Conservation (phyloP, 2,329 filamentous ascomycete genomes). For the Exserohilum rostratum region DNA sequence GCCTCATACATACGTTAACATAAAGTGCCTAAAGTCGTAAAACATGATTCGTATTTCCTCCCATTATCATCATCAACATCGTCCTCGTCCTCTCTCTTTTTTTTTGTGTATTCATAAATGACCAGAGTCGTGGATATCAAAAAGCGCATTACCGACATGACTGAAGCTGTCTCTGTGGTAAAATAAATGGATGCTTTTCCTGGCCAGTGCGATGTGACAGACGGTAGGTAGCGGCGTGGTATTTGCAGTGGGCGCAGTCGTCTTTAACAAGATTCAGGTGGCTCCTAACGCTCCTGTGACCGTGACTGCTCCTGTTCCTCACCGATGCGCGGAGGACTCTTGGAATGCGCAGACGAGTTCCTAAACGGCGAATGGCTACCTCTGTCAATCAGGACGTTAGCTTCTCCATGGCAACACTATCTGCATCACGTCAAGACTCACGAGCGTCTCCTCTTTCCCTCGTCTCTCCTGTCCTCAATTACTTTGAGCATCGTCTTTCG, state of each 20-base stretch:
- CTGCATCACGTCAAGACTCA: slow-evolving; percentile 56
- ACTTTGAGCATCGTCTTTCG: slow-evolving; percentile 91
- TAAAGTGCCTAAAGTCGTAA: slow-evolving; percentile 9
- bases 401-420: not conserved
- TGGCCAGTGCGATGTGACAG: not conserved
- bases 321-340: slow-evolving; percentile 48
- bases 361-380: slow-evolving; percentile 45
- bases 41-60: not conserved
- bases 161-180: not conserved
- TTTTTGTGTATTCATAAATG: not conserved
- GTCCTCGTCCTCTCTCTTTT: not conserved
- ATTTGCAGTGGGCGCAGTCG: not conserved
- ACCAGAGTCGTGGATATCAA: not conserved
- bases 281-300: slow-evolving; percentile 12
- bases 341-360: slow-evolving; percentile 37
- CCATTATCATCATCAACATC: not conserved
- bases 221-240: not conserved
- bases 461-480: slow-evolving; percentile 84
- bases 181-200: not conserved
- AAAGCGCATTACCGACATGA: not conserved
- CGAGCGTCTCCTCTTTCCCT: slow-evolving; percentile 84
- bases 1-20: not conserved
- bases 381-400: slow-evolving; percentile 18
- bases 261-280: not conserved
- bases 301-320: slow-evolving; percentile 41